A percentile compares a stretch with the other conserved stretches of the same genome.
These are phyloP conservation scores for Kwoniella mangroviensis DNA, from an alignment of 768 basidiomycete species.

Conservation along the genomic window DNA sequence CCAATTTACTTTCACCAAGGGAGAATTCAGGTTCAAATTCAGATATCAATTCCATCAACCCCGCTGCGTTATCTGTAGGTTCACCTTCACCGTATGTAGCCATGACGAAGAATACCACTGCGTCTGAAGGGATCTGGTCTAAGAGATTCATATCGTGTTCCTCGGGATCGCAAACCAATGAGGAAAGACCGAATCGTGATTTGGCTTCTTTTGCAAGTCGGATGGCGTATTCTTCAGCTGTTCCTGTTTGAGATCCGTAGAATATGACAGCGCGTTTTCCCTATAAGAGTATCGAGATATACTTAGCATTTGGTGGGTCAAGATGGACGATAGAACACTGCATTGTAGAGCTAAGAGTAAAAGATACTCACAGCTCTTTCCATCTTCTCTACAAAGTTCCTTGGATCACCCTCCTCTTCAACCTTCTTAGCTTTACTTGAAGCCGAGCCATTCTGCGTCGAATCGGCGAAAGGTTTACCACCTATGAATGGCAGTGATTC, in stretches of 20 bases:
- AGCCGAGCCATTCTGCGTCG: slow-evolving; percentile 23
- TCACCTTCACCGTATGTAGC: slow-evolving; percentile 99
- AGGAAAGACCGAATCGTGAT: slow-evolving; percentile 90
- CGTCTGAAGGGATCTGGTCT: slow-evolving; percentile 84
- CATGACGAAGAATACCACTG: slow-evolving; percentile 90
- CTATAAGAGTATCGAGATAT: background rate
- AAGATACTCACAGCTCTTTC: slow-evolving; percentile 75
- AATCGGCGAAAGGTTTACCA: slow-evolving; percentile 22
- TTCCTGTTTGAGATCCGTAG: slow-evolving; percentile 98
- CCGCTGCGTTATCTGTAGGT: slow-evolving; percentile 95
- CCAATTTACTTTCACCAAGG: slow-evolving; percentile 67
- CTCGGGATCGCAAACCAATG: slow-evolving; percentile 96
- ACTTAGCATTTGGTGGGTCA: background rate
- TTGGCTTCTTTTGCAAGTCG: slow-evolving; percentile 98
- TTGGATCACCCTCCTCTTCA: slow-evolving; percentile 81
- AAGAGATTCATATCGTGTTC: slow-evolving; percentile 98
- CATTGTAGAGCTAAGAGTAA: no score
- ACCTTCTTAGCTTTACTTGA: slow-evolving; percentile 58
- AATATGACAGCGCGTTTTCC: slow-evolving; percentile 68
- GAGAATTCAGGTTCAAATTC: slow-evolving; percentile 87
- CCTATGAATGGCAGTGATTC: slow-evolving; percentile 53
- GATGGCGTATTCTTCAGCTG: slow-evolving; percentile 94
- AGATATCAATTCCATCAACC: slow-evolving; percentile 87
- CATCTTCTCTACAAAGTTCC: slow-evolving; percentile 94
- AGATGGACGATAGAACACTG: background rate